Base-by-base conservation (phyloP, 257 asterid genomes). In the Solanum pennellii region DNA sequence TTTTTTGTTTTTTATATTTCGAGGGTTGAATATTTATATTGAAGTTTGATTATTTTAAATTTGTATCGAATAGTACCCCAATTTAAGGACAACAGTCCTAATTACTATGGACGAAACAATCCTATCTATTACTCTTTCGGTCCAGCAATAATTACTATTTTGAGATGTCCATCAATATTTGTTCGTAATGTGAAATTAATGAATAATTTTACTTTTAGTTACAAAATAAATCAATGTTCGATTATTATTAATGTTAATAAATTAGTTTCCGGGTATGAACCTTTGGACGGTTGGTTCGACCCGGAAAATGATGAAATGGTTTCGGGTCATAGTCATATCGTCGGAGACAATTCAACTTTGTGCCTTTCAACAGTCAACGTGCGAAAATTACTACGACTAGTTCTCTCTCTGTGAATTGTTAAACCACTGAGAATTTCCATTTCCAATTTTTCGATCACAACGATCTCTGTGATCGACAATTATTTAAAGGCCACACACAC, bases 341-440 rank as follows among this genome's bases (percentile, higher is more conserved):
- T 79, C 65, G 84, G 84, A 45, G 86, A 82, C 39, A 37, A 85
- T 90, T 91, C 92, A 89, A 87, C 90, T 47, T 31, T 2, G 42
- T 79, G 91, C 49, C 86, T 72, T 89, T 71, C 87, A 91, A 83
- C 83, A 88, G 91, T 91, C 93, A 91, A 89, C 88, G 68, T 39
- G 3, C 33, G 7, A 60, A 82, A 66, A 25, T 73, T 88, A 62
- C 80, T 72, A 79, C 80, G 27, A 68, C 87, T 16, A 59, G 10
- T 13, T 77, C 80, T 7, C 82, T 71, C 60, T 37, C 39, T 60
- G 8, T 82, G 68, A 8, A 27, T 45, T 47, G 77, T 68, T 49
- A 76, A 89, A 80, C 89, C 77, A 44, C 89, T 60, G 86, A 66
- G 86, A 79, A 62, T 85, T 25, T 86, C 68, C 25, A 79, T 79